Base-by-base conservation (phyloP, 176 grass and related monocot genomes). In the Rhipidocladum racemiflorum region DNA sequence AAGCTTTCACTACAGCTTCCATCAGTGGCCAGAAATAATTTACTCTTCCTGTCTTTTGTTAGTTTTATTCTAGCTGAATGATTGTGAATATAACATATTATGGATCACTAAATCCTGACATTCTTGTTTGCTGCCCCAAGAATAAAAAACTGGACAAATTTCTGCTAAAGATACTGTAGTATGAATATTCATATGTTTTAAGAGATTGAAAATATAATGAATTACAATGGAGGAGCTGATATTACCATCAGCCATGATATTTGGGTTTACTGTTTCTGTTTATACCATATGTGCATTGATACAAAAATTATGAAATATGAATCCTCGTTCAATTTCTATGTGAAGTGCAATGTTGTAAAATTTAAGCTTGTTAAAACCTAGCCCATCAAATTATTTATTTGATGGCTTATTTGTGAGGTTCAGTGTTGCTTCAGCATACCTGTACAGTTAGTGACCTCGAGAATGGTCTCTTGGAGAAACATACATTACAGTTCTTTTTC, bases 121-220 rank as follows among this genome's bases (percentile, higher is more conserved):
- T 61, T 8, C n/a, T 29, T 46, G 39, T 29, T 77, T 62, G 54
- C 74, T 77, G 38, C 38, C 43, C 38, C 38, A 61, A 61, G 56
- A 7, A 7, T 39, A 39, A 39, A 61, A 76, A 11, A 61, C 23
- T 42, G 18, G 7, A 36, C 15, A 46, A 21, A 29, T 46, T 56
- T 75, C 24, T 11, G 70, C 45, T 43, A 18, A 73, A 53, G 39
- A 63, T 48, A 32, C 25, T 46, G 5, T 38, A 56, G 9, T n/a
- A 16, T 32, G 40, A 48, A 77, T 45, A 77, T 14, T 77, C 15
- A 77, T 25, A 44, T 63, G 59, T 62, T 61, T 43, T 48, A 81
- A 24, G 10, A 56, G 40, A 15, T 74, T 61, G 4, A 21, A 73
- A 46, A 42, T 67, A 18, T 67, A 75, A 16, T 44, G 61, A 59